A percentile compares a stretch with the other conserved stretches of the same genome.
Evolutionary conservation across 768 basidiomycete genomes (phyloP).

Genomic region (Phaeotremella skinneri): DNA sequence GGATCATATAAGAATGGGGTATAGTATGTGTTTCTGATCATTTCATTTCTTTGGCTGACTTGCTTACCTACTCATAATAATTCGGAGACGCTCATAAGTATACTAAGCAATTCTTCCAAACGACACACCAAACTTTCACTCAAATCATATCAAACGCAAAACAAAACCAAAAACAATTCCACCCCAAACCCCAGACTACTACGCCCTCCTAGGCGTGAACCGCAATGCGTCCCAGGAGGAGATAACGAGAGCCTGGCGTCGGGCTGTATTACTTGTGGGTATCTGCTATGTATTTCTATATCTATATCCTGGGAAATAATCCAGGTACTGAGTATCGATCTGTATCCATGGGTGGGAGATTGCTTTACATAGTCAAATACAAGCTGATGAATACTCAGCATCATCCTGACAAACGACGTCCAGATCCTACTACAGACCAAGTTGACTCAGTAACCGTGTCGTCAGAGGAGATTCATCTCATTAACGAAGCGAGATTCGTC

Average conservation of each 20-base stretch:
- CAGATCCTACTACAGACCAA: neutral
- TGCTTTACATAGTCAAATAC: no score
- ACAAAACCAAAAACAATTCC: constrained; percentile 7
- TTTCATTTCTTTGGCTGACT: no score
- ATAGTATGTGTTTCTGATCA: no score
- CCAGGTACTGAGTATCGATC: no score
- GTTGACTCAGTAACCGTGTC: no score
- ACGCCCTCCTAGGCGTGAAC: constrained; percentile 30
- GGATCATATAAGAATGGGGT: no score
- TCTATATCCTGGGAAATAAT: neutral
- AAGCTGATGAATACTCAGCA: constrained; percentile 10
- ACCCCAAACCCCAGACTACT: constrained; percentile 22
- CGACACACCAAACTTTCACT: no score
- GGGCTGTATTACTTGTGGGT: constrained; percentile 28
- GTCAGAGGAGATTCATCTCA: constrained; percentile 17
- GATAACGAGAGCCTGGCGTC: constrained; percentile 33
- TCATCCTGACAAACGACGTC: constrained; percentile 22
- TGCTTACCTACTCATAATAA: no score
- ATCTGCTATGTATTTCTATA: neutral
- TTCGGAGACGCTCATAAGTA: no score
- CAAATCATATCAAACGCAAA: neutral
- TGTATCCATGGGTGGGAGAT: neutral
- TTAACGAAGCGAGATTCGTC: constrained; percentile 40
- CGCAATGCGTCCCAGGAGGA: constrained; percentile 28
- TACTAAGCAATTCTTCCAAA: no score